Evolutionary conservation across 345 rosid genomes (phyloP).

Genomic region (Syzygium oleosum): DNA sequence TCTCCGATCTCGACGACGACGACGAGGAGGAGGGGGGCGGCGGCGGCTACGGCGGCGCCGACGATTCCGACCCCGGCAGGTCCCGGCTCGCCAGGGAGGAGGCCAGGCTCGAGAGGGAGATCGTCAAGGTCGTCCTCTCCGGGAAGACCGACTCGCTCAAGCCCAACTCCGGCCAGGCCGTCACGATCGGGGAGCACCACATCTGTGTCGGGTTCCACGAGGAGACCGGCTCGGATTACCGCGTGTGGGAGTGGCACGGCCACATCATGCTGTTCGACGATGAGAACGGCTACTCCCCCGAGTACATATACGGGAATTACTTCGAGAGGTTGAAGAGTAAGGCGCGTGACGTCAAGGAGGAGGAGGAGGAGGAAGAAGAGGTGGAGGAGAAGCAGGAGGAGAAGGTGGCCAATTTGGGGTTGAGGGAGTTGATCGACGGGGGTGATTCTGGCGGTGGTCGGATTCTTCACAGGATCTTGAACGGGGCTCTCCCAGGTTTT

Average conservation of each 20-base stretch:
- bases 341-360: slow-evolving; percentile 19
- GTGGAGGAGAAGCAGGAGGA: slow-evolving; percentile 42
- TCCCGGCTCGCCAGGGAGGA: slow-evolving; percentile 69
- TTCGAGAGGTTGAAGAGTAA: slow-evolving; percentile 67
- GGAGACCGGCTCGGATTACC: slow-evolving; percentile 75
- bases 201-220: slow-evolving; percentile 83
- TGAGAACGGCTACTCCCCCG: slow-evolving; percentile 74
- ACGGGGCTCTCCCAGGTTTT: slow-evolving; percentile 53
- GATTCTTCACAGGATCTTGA: slow-evolving; percentile 78
- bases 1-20: slow-evolving; percentile 26
- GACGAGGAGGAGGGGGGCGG: slow-evolving; percentile 22
- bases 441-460: slow-evolving; percentile 48
- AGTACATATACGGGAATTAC: slow-evolving; percentile 95
- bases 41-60: slow-evolving; percentile 26
- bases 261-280: slow-evolving; percentile 93
- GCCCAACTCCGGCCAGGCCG: slow-evolving; percentile 94
- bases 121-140: slow-evolving; percentile 57
- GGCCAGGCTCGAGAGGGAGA: slow-evolving; percentile 75
- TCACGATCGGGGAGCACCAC: slow-evolving; percentile 78
- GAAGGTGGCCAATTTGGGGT: slow-evolving; percentile 51
- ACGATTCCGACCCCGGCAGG: slow-evolving; percentile 12
- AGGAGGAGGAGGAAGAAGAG: slow-evolving; percentile 22
- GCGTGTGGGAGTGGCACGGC: slow-evolving; percentile 99
- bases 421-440: slow-evolving; percentile 77
- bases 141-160: slow-evolving; percentile 68